Base-by-base conservation (phyloP, 352 stramenopile species). In the Blastocystis sp. region DNA sequence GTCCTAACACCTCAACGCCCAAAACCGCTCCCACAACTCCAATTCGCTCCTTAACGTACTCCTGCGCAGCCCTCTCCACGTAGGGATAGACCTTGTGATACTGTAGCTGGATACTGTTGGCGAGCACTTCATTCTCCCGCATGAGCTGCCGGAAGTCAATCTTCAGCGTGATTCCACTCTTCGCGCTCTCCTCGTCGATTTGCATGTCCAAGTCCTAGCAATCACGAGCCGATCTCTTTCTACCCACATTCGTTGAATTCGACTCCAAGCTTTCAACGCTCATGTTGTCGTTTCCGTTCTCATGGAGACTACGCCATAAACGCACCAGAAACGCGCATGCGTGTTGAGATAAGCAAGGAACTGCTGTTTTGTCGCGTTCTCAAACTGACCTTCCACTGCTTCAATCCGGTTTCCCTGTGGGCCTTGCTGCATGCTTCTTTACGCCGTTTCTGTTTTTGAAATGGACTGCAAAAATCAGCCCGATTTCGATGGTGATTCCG, bases 1-100 rank as follows among this genome's bases (percentile, higher is more conserved):
- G 0, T 94, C 97, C 97, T 10, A 98, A 93, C 40, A 97, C 94
- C 43, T 95, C 94, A 91, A 98, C 95, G 34, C 96, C 96, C 28
- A 59, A 48, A 11, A 76, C 11, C 24, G 7, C 69, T 62, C 69
- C 77, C 17, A 24, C n/a, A 14, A 92, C 87, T 10, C 91, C 61
- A 0, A 94, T 76, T 70, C 93, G 92, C 43, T 87, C 57, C 42
- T 90, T 89, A 0, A 93, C 88, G 6, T 92, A 92, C 21, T 89
- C 77, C 10, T 91, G 80, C 1, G 94, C 54, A 0, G 89, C 89
- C 79, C 91, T 90, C 21, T 91, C 71, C 43, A 93, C 43, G 71
- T 89, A 92, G 4, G 89, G 89, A 11, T 89, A 76, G 24, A 92
- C 89, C 3, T 89, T 66, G 57, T 94, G 65, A 60, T 76, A 87